Conservation (phyloP, 805 yeast species). For the Yamadazyma paraphyllophila region DNA sequence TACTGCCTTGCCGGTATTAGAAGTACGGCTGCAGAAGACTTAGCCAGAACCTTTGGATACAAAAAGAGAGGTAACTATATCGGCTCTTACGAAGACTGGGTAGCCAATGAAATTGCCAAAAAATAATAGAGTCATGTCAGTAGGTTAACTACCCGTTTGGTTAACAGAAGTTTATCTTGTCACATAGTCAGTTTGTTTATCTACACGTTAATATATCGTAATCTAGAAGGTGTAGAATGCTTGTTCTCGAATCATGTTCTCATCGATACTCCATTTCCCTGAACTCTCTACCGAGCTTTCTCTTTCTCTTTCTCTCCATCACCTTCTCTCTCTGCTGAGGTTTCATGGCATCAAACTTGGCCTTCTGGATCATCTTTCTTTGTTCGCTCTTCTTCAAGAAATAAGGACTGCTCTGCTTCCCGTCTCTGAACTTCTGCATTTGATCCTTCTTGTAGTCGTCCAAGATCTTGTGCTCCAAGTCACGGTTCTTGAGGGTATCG, state of each 20-base stretch:
- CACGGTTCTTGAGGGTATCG: slow-evolving; percentile 69
- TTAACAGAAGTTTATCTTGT: slow-evolving; percentile 1
- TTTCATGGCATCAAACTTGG: slow-evolving; percentile 74
- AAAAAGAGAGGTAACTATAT: slow-evolving; percentile 76
- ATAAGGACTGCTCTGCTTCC: slow-evolving; percentile 50
- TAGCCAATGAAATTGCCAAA: slow-evolving; percentile 29
- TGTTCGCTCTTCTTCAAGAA: slow-evolving; percentile 69
- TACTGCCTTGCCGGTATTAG: slow-evolving; percentile 94
- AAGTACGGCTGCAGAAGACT: slow-evolving; percentile 84
- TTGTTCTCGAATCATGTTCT: background rate
- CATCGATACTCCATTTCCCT: slow-evolving; percentile 41
- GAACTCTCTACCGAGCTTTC: slow-evolving; percentile 79
- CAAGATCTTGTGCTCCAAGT: slow-evolving; percentile 66
- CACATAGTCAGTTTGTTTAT: slow-evolving; percentile 1
- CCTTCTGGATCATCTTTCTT: slow-evolving; percentile 71
- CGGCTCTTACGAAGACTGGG: slow-evolving; percentile 91
- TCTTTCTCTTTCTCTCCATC: slow-evolving; percentile 85
- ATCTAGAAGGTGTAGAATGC: too few species aligned
- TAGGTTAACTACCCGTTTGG: too few species aligned
- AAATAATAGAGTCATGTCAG: too few species aligned
- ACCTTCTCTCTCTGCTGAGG: slow-evolving; percentile 72
- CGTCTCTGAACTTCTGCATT: slow-evolving; percentile 43
- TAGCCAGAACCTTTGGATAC: slow-evolving; percentile 90
- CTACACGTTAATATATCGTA: background rate
- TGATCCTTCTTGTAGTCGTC: slow-evolving; percentile 56